Evolutionary conservation across 257 asterid genomes (phyloP).

Genomic region (Solanum tarapatanum): DNA sequence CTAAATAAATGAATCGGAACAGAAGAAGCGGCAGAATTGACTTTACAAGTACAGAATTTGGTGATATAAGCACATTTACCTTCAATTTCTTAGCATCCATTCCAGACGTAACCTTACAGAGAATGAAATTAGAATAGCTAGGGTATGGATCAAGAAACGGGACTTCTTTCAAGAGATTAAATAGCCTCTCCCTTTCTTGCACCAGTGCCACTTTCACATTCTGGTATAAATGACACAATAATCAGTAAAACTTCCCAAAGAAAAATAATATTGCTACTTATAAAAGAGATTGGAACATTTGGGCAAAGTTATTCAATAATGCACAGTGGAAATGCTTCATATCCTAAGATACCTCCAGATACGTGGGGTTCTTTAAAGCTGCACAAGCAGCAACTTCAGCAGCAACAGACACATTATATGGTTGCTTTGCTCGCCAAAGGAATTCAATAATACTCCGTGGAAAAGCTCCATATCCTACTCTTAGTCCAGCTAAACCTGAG

Average conservation of each 20-base stretch:
- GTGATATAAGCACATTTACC: conserved; percentile 31
- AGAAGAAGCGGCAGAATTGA: not conserved
- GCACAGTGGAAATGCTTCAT: not conserved
- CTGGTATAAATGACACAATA: conserved; percentile 28
- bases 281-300: not conserved
- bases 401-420: conserved; percentile 94
- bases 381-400: conserved; percentile 98
- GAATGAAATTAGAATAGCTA: conserved; percentile 88
- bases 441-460: conserved; percentile 83
- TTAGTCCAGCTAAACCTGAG: conserved; percentile 91
- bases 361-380: conserved; percentile 62
- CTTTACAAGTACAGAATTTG: not conserved
- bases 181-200: conserved; percentile 77
- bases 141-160: conserved; percentile 87
- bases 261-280: not conserved
- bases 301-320: not conserved
- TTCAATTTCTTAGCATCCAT: conserved; percentile 93
- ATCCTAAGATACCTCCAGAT: conserved; percentile 56
- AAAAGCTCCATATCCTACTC: conserved; percentile 94
- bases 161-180: conserved; percentile 68
- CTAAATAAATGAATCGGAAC: not conserved
- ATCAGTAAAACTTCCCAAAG: not conserved
- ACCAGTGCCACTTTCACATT: conserved; percentile 86
- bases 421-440: conserved; percentile 98
- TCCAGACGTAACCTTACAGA: conserved; percentile 78